Percentiles rank a stretch among this genome's conserved stretches.
Evolutionary conservation across 2,329 filamentous ascomycete species (phyloP).

Genomic region (Venturia oleaginea): DNA sequence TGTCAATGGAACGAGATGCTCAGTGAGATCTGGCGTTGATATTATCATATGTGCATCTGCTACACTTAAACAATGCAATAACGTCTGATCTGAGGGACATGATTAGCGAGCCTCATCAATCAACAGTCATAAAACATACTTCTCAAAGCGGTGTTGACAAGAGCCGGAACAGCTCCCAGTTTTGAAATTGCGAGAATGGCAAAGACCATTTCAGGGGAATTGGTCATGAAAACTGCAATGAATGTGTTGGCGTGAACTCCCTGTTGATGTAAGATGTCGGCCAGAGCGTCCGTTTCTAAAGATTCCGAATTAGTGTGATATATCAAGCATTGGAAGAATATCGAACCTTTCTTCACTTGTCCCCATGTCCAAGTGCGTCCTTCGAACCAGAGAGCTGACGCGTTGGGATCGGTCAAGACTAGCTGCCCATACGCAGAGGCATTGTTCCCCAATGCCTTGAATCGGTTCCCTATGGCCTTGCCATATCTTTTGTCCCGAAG

Average conservation of each 20-base stretch:
- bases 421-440: conserved; percentile 1
- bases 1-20: conserved; percentile 4
- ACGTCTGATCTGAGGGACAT: conserved; percentile 2
- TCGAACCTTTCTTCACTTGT: conserved; percentile 34
- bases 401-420: conserved; percentile 19
- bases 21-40: conserved; percentile 11
- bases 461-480: background rate
- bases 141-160: conserved; percentile 40
- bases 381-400: conserved; percentile 41
- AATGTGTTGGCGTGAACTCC: conserved; percentile 32
- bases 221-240: conserved; percentile 39
- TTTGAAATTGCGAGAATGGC: conserved; percentile 37
- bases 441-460: conserved; percentile 4
- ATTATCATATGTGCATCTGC: conserved; percentile 8
- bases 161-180: conserved; percentile 35
- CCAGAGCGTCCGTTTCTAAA: conserved; percentile 35
- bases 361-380: conserved; percentile 39
- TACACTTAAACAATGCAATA: conserved; percentile 9
- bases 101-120: background rate
- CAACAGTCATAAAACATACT: conserved; percentile 23
- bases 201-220: conserved; percentile 42
- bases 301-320: background rate
- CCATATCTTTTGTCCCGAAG: conserved; percentile 7
- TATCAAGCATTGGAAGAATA: background rate
- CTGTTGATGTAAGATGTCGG: conserved; percentile 31